These are phyloP conservation scores for Alternaria postmessia DNA, from an alignment of 2,329 filamentous ascomycete species.

Conservation along the genomic window DNA sequence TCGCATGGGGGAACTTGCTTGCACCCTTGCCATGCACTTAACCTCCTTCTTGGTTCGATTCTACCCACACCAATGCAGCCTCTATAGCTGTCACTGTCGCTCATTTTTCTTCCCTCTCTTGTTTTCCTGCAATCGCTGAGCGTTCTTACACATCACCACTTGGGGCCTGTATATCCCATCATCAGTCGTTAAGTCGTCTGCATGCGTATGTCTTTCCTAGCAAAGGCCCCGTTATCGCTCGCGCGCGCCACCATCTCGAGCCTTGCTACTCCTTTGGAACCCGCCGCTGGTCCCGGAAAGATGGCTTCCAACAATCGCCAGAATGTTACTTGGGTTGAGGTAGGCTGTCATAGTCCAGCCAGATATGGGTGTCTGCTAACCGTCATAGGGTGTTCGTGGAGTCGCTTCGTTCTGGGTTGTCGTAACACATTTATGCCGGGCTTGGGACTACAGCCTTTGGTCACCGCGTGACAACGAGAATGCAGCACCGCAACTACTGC, in stretches of 20 bases:
- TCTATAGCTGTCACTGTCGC: slow-evolving; percentile 34
- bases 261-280: slow-evolving; percentile 20
- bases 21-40: slow-evolving; percentile 36
- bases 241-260: slow-evolving; percentile 36
- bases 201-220: slow-evolving; percentile 38
- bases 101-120: slow-evolving; percentile 25
- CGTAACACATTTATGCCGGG: slow-evolving; percentile 61
- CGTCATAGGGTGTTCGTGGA: slow-evolving; percentile 58
- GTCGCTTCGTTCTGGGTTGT: slow-evolving; percentile 64
- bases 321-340: slow-evolving; percentile 54
- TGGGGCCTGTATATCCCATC: slow-evolving; percentile 17
- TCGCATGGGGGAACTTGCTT: slow-evolving; percentile 42
- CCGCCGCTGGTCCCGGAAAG: slow-evolving; percentile 19
- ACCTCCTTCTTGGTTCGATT: slow-evolving; percentile 32
- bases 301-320: slow-evolving; percentile 44
- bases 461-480: slow-evolving; percentile 56
- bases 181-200: slow-evolving; percentile 23
- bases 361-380: slow-evolving; percentile 11
- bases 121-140: slow-evolving; percentile 9
- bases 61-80: slow-evolving; percentile 29
- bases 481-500: slow-evolving; percentile 56
- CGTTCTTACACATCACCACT: slow-evolving; percentile 11
- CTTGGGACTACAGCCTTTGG: slow-evolving; percentile 62
- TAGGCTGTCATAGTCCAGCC: slow-evolving; percentile 25
- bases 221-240: slow-evolving; percentile 36